These are phyloP conservation scores for Hypoxylon sp. DNA, from an alignment of 2,329 filamentous ascomycete species.

Conservation along the genomic window DNA sequence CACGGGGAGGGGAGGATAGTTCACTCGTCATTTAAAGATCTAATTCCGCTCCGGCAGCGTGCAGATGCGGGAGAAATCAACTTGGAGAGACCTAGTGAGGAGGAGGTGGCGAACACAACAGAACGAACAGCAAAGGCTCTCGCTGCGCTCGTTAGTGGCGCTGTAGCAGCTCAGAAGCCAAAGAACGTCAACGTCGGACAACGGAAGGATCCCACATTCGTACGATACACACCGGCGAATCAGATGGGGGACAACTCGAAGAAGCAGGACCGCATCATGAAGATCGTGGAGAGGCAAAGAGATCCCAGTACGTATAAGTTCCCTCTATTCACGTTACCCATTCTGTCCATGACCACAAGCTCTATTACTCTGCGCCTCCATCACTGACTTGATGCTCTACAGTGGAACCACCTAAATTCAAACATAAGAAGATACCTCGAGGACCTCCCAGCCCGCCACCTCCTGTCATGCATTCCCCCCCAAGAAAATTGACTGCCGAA, in stretches of 20 bases:
- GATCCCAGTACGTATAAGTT: slow-evolving; percentile 76
- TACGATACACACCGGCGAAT: slow-evolving; percentile 94
- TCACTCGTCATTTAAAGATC: slow-evolving; percentile 95
- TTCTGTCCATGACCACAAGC: not conserved
- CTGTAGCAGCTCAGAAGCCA: slow-evolving; percentile 92
- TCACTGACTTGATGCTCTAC: slow-evolving; percentile 28
- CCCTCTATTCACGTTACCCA: not conserved
- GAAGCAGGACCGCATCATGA: slow-evolving; percentile 97
- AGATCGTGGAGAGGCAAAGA: slow-evolving; percentile 93
- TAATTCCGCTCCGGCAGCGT: slow-evolving; percentile 93
- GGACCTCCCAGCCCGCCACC: slow-evolving; percentile 93
- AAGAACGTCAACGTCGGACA: slow-evolving; percentile 91
- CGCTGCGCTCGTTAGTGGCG: slow-evolving; percentile 84
- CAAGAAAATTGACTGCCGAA: slow-evolving; percentile 93
- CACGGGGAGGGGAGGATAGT: slow-evolving; percentile 88
- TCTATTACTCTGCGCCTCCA: not conserved
- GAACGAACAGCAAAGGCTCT: slow-evolving; percentile 91
- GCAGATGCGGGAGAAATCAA: slow-evolving; percentile 94
- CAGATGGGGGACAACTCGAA: slow-evolving; percentile 92
- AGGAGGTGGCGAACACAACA: slow-evolving; percentile 86
- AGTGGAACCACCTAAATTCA: slow-evolving; percentile 94
- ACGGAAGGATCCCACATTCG: slow-evolving; percentile 89
- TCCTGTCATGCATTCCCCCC: slow-evolving; percentile 94
- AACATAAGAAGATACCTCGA: slow-evolving; percentile 97
- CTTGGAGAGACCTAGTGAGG: slow-evolving; percentile 84